A percentile compares a stretch with the other conserved stretches of the same genome.
Conservation (phyloP, 1,284 basidiomycete genomes). For the Ustilago vetiveriae region DNA sequence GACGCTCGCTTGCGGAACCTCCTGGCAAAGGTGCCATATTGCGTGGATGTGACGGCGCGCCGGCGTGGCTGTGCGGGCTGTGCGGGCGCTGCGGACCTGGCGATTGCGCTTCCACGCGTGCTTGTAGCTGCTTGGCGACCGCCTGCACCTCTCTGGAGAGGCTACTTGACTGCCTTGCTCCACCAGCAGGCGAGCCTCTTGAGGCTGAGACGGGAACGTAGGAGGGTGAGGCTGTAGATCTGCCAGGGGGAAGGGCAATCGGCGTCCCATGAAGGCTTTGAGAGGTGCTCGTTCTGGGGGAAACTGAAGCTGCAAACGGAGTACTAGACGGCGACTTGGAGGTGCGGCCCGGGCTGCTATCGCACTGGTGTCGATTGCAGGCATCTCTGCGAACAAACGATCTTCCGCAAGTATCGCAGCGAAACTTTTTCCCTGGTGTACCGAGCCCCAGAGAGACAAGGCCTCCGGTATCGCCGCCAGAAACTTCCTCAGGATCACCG, state of each 20-base stretch:
- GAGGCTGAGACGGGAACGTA: constrained; percentile 1
- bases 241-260: constrained; percentile 2
- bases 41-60: constrained; percentile 3
- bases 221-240: constrained; percentile 4
- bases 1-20: constrained; percentile 27
- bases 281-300: constrained; percentile 16
- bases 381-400: constrained; percentile 64
- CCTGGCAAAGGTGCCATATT: constrained; percentile 11
- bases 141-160: constrained; percentile 44
- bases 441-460: constrained; percentile 57
- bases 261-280: constrained; percentile 2
- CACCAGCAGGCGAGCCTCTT: constrained; percentile 13
- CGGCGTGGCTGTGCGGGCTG: background rate
- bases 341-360: constrained; percentile 15
- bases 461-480: constrained; percentile 46
- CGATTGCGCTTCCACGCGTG: constrained; percentile 41
- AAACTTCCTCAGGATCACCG: constrained; percentile 50
- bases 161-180: constrained; percentile 13
- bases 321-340: constrained; percentile 25
- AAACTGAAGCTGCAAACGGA: constrained; percentile 16
- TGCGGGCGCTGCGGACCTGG: constrained; percentile 1
- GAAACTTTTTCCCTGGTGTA: constrained; percentile 62
- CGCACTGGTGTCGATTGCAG: constrained; percentile 58
- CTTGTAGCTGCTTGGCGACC: constrained; percentile 40
- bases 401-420: constrained; percentile 58